Percentiles rank a stretch among this genome's conserved stretches.
Conservation (phyloP, 305 asterid genomes). For the Nicotiana rustica region DNA sequence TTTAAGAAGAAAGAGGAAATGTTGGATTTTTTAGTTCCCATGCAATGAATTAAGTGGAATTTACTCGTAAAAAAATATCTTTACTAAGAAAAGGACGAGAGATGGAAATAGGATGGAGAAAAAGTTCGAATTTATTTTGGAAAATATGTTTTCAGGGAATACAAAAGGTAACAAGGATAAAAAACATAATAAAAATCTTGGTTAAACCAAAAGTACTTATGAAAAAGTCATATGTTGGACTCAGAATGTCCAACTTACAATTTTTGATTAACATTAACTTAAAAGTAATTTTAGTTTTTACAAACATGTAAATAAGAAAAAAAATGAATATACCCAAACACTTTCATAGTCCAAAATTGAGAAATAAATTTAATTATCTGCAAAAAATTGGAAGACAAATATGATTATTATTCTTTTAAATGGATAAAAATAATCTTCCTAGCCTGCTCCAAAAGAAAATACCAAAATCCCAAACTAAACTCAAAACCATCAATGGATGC, state of each 20-base stretch:
- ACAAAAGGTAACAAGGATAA: neutral
- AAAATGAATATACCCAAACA: neutral
- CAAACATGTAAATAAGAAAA: neutral
- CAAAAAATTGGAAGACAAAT: neutral
- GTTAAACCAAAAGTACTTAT: neutral
- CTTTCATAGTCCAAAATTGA: neutral
- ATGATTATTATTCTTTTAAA: neutral
- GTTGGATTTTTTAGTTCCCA: too few relatives aligned
- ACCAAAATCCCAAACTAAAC: neutral
- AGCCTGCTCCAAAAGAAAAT: neutral
- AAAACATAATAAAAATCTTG: neutral
- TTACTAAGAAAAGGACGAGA: neutral
- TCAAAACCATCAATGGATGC: neutral
- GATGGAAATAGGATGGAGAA: neutral
- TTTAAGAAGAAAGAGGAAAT: too few relatives aligned
- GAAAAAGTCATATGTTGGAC: too few relatives aligned
- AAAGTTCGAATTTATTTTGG: neutral
- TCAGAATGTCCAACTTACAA: neutral
- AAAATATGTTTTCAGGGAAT: neutral
- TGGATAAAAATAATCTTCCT: neutral
- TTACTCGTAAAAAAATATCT: neutral
- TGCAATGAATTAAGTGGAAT: neutral
- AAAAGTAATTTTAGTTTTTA: neutral
- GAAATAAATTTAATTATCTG: neutral
- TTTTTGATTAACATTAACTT: neutral